Conservation (phyloP, 441 rosid species). For the Gossypium schwendimanii region DNA sequence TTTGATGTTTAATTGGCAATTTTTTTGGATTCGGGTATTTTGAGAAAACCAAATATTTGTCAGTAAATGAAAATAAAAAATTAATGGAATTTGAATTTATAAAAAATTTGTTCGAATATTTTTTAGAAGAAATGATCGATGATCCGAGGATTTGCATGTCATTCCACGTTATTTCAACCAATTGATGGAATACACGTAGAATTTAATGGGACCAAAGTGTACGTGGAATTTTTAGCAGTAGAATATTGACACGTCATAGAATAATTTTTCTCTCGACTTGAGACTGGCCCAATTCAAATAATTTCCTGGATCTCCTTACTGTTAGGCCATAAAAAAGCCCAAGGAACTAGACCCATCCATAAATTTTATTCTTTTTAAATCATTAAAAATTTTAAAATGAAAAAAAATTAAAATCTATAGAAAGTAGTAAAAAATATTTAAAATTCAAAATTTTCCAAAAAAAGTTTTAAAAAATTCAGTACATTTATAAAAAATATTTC, state of each 20-base stretch:
- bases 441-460: too few species aligned
- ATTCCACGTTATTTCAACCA: constrained; percentile 40
- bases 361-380: too few species aligned
- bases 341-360: too few species aligned
- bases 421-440: too few species aligned
- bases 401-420: too few species aligned
- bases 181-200: constrained; percentile 29
- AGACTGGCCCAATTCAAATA: background rate
- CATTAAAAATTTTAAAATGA: too few species aligned
- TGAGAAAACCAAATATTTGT: background rate
- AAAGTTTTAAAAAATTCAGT: too few species aligned
- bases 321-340: background rate
- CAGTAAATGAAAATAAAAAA: background rate
- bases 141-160: constrained; percentile 13
- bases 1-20: background rate
- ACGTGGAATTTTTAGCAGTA: constrained; percentile 9
- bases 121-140: background rate
- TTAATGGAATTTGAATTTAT: background rate
- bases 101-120: background rate
- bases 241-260: constrained; percentile 17
- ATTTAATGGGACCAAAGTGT: background rate
- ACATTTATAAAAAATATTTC: too few species aligned
- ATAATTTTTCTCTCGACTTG: background rate
- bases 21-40: background rate
- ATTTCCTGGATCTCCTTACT: background rate